These are phyloP conservation scores for Xylaria sp. DNA, from an alignment of 2,329 filamentous ascomycete genomes.

Conservation along the genomic window DNA sequence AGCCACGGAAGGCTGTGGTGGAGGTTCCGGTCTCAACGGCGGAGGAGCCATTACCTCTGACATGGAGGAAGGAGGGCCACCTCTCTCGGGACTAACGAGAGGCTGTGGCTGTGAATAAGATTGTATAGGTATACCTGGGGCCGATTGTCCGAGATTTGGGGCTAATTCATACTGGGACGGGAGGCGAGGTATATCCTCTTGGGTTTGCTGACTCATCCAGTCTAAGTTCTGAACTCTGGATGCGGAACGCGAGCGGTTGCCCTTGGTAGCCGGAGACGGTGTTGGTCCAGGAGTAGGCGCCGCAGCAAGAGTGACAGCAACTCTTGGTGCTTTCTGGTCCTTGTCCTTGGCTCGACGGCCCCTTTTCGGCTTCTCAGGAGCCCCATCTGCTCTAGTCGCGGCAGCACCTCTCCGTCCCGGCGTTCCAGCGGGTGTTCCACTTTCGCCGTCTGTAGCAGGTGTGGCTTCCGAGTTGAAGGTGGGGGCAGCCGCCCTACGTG, in stretches of 20 bases:
- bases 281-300: conserved; percentile 50
- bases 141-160: conserved; percentile 54
- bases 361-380: conserved; percentile 58
- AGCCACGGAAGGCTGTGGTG: conserved; percentile 59
- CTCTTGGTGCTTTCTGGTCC: conserved; percentile 54
- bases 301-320: conserved; percentile 59
- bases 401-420: conserved; percentile 63
- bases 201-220: conserved; percentile 51
- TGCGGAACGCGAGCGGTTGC: conserved; percentile 64
- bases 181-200: conserved; percentile 55
- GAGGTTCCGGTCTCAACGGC: conserved; percentile 66
- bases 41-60: conserved; percentile 68
- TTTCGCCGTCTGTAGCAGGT: conserved; percentile 68
- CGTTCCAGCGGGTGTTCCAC: conserved; percentile 66
- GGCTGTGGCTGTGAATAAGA: conserved; percentile 45
- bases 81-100: conserved; percentile 46
- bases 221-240: conserved; percentile 62
- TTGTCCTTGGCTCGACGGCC: conserved; percentile 56
- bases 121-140: conserved; percentile 54
- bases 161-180: conserved; percentile 59
- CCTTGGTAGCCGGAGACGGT: conserved; percentile 53
- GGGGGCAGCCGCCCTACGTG: conserved; percentile 74
- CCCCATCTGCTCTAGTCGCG: conserved; percentile 55
- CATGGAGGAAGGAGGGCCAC: conserved; percentile 51
- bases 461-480: conserved; percentile 75